Percentiles rank a stretch among this genome's conserved stretches.
phyloP scores from a whole-genome alignment of 1,139 yeast species.

The Hansenula sp. region DNA sequence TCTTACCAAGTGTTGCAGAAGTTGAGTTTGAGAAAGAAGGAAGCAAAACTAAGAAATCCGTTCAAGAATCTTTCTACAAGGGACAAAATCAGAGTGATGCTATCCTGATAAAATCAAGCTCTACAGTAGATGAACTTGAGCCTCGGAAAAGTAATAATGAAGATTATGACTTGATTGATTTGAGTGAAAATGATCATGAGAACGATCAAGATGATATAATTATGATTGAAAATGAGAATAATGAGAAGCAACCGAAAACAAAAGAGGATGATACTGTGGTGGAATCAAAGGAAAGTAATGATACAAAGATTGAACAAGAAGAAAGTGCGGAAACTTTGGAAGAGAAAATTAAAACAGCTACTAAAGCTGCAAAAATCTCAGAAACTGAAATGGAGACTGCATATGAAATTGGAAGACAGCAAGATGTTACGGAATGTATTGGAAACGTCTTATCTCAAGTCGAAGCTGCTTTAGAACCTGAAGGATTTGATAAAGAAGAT shows the following conservation, averaged over 20 bases:
- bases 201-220: constrained; percentile 15
- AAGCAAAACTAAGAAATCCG: neutral
- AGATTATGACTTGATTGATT: constrained; percentile 6
- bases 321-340: neutral
- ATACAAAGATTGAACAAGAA: neutral
- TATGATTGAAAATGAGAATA: constrained; percentile 11
- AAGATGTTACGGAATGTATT: constrained; percentile 95
- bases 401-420: constrained; percentile 83
- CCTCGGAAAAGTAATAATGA: neutral
- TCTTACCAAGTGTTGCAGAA: constrained; percentile 67
- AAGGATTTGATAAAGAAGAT: constrained; percentile 52
- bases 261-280: constrained; percentile 2
- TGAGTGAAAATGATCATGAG: neutral
- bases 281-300: neutral
- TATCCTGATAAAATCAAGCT: neutral
- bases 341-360: constrained; percentile 1
- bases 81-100: constrained; percentile 8
- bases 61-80: neutral
- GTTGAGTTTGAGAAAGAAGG: constrained; percentile 45
- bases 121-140: neutral
- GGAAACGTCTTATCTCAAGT: constrained; percentile 91
- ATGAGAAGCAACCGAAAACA: constrained; percentile 6
- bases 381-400: constrained; percentile 67
- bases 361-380: constrained; percentile 40
- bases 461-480: constrained; percentile 83